Conservation (phyloP, 192 early-diverging fungal species). For the Glomus cerebriforme region DNA sequence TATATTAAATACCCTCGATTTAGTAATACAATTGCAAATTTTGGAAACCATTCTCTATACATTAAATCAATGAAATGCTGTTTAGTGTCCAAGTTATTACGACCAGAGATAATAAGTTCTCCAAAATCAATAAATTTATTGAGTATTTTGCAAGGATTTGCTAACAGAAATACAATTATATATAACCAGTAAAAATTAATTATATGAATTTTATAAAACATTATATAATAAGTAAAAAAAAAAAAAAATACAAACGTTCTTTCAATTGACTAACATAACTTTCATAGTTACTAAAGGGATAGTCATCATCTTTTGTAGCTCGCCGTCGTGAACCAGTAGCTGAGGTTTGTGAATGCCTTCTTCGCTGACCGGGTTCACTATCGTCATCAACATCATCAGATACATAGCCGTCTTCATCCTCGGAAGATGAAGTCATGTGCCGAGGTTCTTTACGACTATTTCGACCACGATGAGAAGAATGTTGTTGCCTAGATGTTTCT, state of each 20-base stretch:
- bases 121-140: background rate
- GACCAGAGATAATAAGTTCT: background rate
- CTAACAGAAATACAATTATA: background rate
- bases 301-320: background rate
- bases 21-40: constrained; percentile 23
- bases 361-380: constrained; percentile 23
- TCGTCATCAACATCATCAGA: constrained; percentile 33
- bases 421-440: constrained; percentile 17
- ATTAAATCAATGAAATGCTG: background rate
- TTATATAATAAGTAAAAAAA: background rate
- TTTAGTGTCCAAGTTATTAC: background rate
- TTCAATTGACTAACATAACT: constrained; percentile 10
- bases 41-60: constrained; percentile 32
- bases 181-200: background rate
- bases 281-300: constrained; percentile 5
- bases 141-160: constrained; percentile 24
- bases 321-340: constrained; percentile 12
- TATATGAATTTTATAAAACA: background rate
- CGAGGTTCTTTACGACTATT: constrained; percentile 9
- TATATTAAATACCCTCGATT: constrained; percentile 20
- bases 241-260: constrained; percentile 15
- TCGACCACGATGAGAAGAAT: constrained; percentile 22
- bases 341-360: constrained; percentile 29
- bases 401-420: constrained; percentile 27
- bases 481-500: constrained; percentile 29